Percentiles rank a stretch among this genome's conserved stretches.
These are phyloP conservation scores for Hydrangea macrophylla DNA, from an alignment of 148 eudicot species.

Conservation along the genomic window DNA sequence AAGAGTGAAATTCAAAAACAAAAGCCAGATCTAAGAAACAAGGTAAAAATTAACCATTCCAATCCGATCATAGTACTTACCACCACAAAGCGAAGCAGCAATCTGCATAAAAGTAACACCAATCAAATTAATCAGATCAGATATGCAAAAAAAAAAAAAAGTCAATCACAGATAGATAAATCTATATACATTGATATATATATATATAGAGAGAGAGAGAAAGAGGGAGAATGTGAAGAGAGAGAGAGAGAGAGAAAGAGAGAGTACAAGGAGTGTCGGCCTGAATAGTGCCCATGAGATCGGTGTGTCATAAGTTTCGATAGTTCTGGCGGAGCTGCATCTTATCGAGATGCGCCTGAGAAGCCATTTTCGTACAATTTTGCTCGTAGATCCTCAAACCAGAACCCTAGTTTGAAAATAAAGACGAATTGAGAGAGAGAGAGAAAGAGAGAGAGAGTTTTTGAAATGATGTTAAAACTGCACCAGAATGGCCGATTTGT, in stretches of 20 bases:
- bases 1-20: neutral
- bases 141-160: constrained; percentile 4
- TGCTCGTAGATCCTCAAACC: neutral
- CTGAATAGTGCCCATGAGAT: constrained; percentile 55
- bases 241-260: too few species aligned
- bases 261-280: constrained; percentile 72
- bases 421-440: constrained; percentile 1
- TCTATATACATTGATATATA: neutral
- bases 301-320: constrained; percentile 89
- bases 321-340: constrained; percentile 71
- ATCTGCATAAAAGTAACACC: constrained; percentile 37
- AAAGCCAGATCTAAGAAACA: neutral
- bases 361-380: constrained; percentile 33
- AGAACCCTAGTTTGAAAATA: neutral
- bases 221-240: neutral
- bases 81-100: constrained; percentile 67
- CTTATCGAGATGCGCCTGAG: constrained; percentile 55
- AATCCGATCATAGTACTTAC: constrained; percentile 28
- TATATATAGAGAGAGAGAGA: constrained; percentile 9
- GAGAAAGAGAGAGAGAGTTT: too few species aligned
- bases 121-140: neutral
- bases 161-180: neutral
- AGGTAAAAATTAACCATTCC: neutral
- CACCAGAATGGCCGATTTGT: too few species aligned
- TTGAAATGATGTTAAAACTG: too few species aligned